Conservation (phyloP, 495 filamentous ascomycete species). For the Penicillium samsonianum region DNA sequence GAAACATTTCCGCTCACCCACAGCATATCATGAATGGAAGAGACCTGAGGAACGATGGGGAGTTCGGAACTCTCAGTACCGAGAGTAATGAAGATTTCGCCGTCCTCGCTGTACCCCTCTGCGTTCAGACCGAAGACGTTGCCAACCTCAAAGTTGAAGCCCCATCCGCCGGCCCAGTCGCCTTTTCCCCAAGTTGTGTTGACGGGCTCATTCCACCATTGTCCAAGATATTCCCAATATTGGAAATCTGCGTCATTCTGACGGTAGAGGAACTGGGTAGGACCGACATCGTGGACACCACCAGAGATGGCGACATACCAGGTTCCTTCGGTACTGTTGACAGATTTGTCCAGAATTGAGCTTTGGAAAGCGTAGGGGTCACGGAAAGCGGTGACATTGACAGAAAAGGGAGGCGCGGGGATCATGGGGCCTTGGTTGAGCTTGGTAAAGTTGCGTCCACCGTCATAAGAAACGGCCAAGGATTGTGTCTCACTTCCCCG, state of each 20-base stretch:
- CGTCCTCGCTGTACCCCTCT: constrained; percentile 20
- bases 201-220: constrained; percentile 24
- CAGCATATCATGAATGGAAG: constrained; percentile 25
- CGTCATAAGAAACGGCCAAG: constrained; percentile 22
- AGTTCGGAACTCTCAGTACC: constrained; percentile 21
- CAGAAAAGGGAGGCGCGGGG: constrained; percentile 16
- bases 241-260: constrained; percentile 18
- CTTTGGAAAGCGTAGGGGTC: constrained; percentile 29
- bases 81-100: constrained; percentile 20
- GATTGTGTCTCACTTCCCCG: constrained; percentile 26
- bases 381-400: constrained; percentile 25
- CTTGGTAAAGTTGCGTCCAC: constrained; percentile 26
- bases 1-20: constrained; percentile 21
- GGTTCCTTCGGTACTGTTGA: constrained; percentile 10
- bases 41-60: constrained; percentile 14
- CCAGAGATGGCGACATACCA: constrained; percentile 28
- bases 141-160: constrained; percentile 27
- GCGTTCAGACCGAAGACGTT: constrained; percentile 20
- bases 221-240: constrained; percentile 27
- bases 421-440: constrained; percentile 20
- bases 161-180: constrained; percentile 23
- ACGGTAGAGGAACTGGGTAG: constrained; percentile 25
- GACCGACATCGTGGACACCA: constrained; percentile 21
- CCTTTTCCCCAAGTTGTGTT: constrained; percentile 29
- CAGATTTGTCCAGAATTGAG: constrained; percentile 11